Conservation (phyloP, 192 early-diverging fungal species). For the Backusella macrospora region DNA sequence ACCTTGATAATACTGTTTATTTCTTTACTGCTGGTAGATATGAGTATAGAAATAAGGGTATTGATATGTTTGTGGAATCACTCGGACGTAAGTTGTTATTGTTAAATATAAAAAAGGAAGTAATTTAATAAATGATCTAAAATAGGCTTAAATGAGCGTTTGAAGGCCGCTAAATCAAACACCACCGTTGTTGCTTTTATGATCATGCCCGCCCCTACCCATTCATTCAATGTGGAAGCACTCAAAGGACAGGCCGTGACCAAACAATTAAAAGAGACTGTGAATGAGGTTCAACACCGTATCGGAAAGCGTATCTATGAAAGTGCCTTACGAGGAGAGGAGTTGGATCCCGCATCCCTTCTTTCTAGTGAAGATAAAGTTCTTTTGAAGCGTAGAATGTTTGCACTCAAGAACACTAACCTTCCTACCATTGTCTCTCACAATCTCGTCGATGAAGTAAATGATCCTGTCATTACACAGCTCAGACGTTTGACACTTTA, state of each 20-base stretch:
- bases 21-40: slow-evolving; percentile 97
- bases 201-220: slow-evolving; percentile 89
- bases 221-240: slow-evolving; percentile 93
- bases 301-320: slow-evolving; percentile 92
- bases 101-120: too few relatives aligned
- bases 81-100: slow-evolving; percentile 71
- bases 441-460: slow-evolving; percentile 87
- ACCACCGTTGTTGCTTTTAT: slow-evolving; percentile 96
- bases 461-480: slow-evolving; percentile 85
- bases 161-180: slow-evolving; percentile 81
- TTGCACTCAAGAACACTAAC: slow-evolving; percentile 82
- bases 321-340: slow-evolving; percentile 72
- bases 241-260: slow-evolving; percentile 97
- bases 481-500: slow-evolving; percentile 82
- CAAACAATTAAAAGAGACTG: slow-evolving; percentile 91
- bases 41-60: slow-evolving; percentile 97
- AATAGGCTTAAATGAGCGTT: slow-evolving; percentile 78
- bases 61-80: slow-evolving; percentile 95
- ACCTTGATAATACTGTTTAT: slow-evolving; percentile 94
- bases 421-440: slow-evolving; percentile 95
- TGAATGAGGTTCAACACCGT: slow-evolving; percentile 78
- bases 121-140: neutral
- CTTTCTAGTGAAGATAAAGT: slow-evolving; percentile 86
- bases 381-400: slow-evolving; percentile 90
- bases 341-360: slow-evolving; percentile 70